A percentile compares a stretch with the other conserved stretches of the same genome.
Evolutionary conservation across 177 flowering plant species (phyloP).

Genomic region (Vitis hybrid): DNA sequence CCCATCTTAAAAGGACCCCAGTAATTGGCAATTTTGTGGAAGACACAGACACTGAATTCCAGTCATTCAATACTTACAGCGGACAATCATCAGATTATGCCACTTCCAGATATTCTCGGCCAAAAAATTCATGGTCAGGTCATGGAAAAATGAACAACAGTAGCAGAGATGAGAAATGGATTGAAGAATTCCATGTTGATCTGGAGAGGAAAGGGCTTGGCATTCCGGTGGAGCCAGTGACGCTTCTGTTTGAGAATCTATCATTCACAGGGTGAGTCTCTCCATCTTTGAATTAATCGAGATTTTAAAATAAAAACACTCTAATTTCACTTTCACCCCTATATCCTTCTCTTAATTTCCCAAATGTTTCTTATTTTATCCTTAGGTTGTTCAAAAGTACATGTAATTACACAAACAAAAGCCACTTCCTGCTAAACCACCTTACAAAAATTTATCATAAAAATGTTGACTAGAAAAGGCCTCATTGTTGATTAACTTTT

Average conservation of each 20-base stretch:
- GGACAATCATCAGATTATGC: neutral
- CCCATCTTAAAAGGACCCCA: conserved; percentile 20
- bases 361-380: too few relatives aligned
- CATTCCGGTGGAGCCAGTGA: conserved; percentile 24
- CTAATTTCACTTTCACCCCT: too few relatives aligned
- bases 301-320: neutral
- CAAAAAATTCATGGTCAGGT: conserved; percentile 3
- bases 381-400: too few relatives aligned
- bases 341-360: too few relatives aligned
- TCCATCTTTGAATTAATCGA: neutral
- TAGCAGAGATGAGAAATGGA: conserved; percentile 5
- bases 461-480: too few relatives aligned
- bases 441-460: too few relatives aligned
- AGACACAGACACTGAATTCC: conserved; percentile 9
- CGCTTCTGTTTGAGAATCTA: conserved; percentile 20
- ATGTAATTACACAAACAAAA: too few relatives aligned
- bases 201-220: conserved; percentile 17
- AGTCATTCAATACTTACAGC: conserved; percentile 2
- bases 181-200: conserved; percentile 16
- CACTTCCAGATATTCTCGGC: conserved; percentile 2
- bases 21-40: conserved; percentile 9
- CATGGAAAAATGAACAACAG: conserved; percentile 4
- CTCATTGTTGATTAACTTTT: too few relatives aligned
- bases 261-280: conserved; percentile 20
- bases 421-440: too few relatives aligned